phyloP scores from a whole-genome alignment of 345 rosid species.

The Schrenkiella parvula region DNA sequence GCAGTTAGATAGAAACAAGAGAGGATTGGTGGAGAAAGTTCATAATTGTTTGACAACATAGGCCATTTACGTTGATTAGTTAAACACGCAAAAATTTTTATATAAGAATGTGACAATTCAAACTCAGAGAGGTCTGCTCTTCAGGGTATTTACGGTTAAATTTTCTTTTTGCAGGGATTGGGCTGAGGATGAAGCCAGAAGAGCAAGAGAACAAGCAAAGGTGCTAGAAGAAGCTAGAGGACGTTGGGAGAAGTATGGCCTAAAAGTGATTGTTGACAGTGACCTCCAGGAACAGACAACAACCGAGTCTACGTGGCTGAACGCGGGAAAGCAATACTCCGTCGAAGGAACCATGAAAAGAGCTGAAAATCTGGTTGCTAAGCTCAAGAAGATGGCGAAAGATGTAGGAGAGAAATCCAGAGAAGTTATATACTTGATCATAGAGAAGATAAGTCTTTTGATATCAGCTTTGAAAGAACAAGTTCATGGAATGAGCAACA shows the following conservation, averaged over 20 bases:
- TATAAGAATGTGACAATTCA: neutral
- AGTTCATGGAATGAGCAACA: constrained; percentile 27
- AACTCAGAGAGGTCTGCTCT: neutral
- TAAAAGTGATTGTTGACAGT: constrained; percentile 72
- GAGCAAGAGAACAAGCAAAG: constrained; percentile 77
- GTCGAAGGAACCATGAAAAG: constrained; percentile 55
- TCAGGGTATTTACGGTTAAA: neutral
- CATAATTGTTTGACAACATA: neutral
- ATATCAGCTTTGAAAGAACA: constrained; percentile 46
- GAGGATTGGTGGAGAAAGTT: neutral
- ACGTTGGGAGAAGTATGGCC: constrained; percentile 81
- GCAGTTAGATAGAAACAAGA: neutral
- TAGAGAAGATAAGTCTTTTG: constrained; percentile 43
- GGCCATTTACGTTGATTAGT: neutral
- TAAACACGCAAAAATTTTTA: neutral
- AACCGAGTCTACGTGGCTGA: constrained; percentile 53
- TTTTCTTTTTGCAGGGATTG: constrained; percentile 53
- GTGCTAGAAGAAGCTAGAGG: constrained; percentile 82
- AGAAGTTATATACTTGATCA: constrained; percentile 45
- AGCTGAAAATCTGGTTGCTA: constrained; percentile 46
- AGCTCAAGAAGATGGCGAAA: constrained; percentile 58
- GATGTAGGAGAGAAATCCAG: constrained; percentile 48
- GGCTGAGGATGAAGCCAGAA: constrained; percentile 94
- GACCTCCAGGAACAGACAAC: constrained; percentile 69
- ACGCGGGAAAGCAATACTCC: constrained; percentile 49